Conservation (phyloP, 257 asterid genomes). For the Solanum habrochaites region DNA sequence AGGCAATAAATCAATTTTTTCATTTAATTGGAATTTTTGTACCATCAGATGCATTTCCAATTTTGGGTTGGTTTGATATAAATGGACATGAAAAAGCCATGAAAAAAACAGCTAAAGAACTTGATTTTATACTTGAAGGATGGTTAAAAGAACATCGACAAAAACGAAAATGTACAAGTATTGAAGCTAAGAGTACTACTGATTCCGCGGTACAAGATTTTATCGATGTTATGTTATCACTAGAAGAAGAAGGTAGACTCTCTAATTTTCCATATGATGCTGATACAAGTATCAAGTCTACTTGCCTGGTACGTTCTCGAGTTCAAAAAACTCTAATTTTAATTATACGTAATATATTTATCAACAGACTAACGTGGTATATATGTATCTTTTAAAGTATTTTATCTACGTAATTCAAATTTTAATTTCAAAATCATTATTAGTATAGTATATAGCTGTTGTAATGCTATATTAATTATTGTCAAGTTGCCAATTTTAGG, state of each 20-base stretch:
- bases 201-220: not conserved
- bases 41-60: slow-evolving; percentile 6
- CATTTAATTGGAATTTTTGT: slow-evolving; percentile 2
- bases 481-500: not conserved
- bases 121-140: slow-evolving; percentile 3
- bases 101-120: slow-evolving; percentile 8
- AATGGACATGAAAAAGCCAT: slow-evolving; percentile 7
- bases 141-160: slow-evolving; percentile 6
- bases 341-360: not conserved
- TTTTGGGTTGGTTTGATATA: slow-evolving; percentile 2
- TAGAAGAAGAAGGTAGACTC: not conserved
- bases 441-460: not conserved
- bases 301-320: not conserved
- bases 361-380: accelerated
- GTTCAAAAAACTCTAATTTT: not conserved
- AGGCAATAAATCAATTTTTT: not conserved
- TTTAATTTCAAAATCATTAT: not conserved
- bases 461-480: not conserved
- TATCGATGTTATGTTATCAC: slow-evolving; percentile 4
- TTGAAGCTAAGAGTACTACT: not conserved
- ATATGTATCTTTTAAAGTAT: not conserved
- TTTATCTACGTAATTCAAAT: not conserved
- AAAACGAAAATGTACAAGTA: not conserved
- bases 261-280: not conserved
- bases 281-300: slow-evolving; percentile 4